These are phyloP conservation scores for Polygonum maritimum DNA, from an alignment of 148 eudicot genomes.

Conservation along the genomic window DNA sequence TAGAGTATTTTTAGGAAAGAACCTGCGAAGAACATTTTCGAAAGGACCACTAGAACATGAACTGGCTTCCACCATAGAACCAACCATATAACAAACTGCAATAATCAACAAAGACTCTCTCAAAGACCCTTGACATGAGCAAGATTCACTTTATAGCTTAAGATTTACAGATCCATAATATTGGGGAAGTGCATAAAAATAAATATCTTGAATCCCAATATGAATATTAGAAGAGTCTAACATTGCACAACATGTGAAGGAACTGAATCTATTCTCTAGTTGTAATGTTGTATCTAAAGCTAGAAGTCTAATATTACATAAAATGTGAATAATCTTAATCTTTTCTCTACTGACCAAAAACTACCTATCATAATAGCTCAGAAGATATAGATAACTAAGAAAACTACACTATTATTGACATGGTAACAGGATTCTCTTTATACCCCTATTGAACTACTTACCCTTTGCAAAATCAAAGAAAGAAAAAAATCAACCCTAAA, in stretches of 20 bases:
- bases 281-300: no score
- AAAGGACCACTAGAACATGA: conserved; percentile 45
- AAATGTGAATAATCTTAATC: background rate
- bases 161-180: background rate
- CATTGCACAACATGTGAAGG: background rate
- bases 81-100: conserved; percentile 76
- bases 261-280: no score
- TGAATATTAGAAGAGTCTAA: background rate
- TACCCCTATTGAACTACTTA: background rate
- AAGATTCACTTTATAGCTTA: background rate
- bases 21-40: conserved; percentile 98
- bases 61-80: conserved; percentile 89
- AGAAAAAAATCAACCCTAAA: background rate
- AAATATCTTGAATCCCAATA: background rate
- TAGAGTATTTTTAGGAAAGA: background rate
- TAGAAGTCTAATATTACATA: background rate
- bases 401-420: background rate
- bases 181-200: background rate
- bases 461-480: background rate
- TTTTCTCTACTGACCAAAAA: background rate
- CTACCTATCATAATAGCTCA: background rate
- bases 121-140: background rate
- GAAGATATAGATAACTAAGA: conserved; percentile 1
- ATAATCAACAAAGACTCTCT: conserved; percentile 10
- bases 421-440: background rate